Evolutionary conservation across 2,329 filamentous ascomycete genomes (phyloP), one percentile per base, ranked within the genome.

Genomic region (Aspergillus viridinutans): DNA sequence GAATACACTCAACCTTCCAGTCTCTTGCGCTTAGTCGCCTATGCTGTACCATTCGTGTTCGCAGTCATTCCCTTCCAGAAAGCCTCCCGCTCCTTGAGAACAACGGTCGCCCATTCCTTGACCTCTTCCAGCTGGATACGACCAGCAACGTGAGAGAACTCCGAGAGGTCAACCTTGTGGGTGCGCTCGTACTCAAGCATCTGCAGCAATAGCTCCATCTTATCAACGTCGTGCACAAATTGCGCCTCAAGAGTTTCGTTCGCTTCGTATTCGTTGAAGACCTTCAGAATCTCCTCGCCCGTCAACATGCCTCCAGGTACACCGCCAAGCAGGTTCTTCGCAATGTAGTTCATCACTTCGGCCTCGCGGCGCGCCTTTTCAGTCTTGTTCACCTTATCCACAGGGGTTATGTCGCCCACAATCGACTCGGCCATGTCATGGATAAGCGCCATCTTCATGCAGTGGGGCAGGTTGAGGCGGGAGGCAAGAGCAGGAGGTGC

Each of bases 361-460:
- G 87, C 83, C 75, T 99, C 94, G 59, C 94, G 87, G 17, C 92
- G 83, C 72, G 81, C 89, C 82, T 99, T 99, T 77, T 99, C 94
- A 2, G 81, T 75, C 76, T 97, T 99, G 54, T 85, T 73, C 0
- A 99, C 85, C 29, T 64, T 63, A 70, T 99, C 94, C 3, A 94
- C 87, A 0, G 94, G 94, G 0, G 94, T 99, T 71, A 99, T 97
- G 78, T 99, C 94, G 57, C 94, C 94, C 17, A 99, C 94, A 1
- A 99, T 80, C 4, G 90, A 83, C 75, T 99, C 94, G 10, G 94
- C 94, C 91, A 99, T 97, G 77, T 99, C 94, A 79, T 99, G 94
- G 48, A 99, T 81, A 35, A 99, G 83, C 26, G 92, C 93, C 92
- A 99, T 97, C 77, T 90, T 90, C 67, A 91, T 93, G 80, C 94